Evolutionary conservation across 2,329 filamentous ascomycete genomes (phyloP).

Genomic region (Hypomyces perniciosus): DNA sequence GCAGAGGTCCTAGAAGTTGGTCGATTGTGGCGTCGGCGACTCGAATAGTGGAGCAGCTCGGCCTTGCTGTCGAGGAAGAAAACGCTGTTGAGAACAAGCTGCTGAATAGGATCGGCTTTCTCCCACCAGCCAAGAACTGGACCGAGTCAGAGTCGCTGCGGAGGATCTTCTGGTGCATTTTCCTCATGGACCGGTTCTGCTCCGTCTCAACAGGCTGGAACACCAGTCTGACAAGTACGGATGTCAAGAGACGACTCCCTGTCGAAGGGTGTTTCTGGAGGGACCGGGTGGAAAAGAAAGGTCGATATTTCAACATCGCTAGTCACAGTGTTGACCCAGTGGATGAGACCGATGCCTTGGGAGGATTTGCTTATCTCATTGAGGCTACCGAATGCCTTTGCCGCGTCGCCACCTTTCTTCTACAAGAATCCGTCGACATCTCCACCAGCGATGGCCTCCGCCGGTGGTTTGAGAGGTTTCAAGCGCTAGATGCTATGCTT

Average conservation of each 20-base stretch:
- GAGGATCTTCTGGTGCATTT: conserved; percentile 33
- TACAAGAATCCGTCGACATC: conserved; percentile 35
- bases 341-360: conserved; percentile 18
- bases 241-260: conserved; percentile 31
- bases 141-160: conserved; percentile 28
- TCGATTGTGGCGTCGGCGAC: conserved; percentile 14
- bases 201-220: conserved; percentile 30
- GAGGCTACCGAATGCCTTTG: conserved; percentile 39
- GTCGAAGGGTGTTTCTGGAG: conserved; percentile 30
- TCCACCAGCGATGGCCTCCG: conserved; percentile 30
- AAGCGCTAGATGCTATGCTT: conserved; percentile 37
- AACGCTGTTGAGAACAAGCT: conserved; percentile 17
- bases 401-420: conserved; percentile 36
- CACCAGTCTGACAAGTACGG: conserved; percentile 29
- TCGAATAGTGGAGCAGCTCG: conserved; percentile 17
- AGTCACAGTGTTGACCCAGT: conserved; percentile 6
- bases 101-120: conserved; percentile 15
- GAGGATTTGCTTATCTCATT: conserved; percentile 39
- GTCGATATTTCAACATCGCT: conserved; percentile 20
- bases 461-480: conserved; percentile 39
- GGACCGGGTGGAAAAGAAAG: conserved; percentile 22
- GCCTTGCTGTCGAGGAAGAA: conserved; percentile 19
- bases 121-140: conserved; percentile 22
- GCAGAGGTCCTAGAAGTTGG: conserved; percentile 12
- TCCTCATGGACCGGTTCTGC: conserved; percentile 31